Conservation (phyloP, 2,329 filamentous ascomycete species). For the Acrocalymma vagum region DNA sequence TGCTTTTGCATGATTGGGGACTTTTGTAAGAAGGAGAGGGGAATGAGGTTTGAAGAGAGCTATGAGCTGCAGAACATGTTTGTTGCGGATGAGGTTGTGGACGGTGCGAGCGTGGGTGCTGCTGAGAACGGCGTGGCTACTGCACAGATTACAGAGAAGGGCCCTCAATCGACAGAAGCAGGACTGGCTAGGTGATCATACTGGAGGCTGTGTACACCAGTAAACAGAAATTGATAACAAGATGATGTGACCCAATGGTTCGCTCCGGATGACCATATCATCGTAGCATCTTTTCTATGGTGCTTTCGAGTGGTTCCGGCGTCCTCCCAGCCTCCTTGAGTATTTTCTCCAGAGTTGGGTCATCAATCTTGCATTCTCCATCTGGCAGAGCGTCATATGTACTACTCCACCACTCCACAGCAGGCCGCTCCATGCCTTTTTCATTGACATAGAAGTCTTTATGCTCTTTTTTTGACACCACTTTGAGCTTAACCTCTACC, state of each 20-base stretch:
- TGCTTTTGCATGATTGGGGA: conserved; percentile 7
- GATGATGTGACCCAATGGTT: conserved; percentile 3
- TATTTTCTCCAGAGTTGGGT: conserved; percentile 50
- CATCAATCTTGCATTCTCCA: conserved; percentile 53
- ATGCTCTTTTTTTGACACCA: conserved; percentile 50
- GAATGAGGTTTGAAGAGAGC: conserved; percentile 7
- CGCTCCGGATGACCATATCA: conserved; percentile 6
- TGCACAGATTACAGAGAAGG: not conserved
- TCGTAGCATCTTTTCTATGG: conserved; percentile 51
- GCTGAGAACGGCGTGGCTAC: conserved; percentile 1
- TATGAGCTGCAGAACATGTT: conserved; percentile 10
- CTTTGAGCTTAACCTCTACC: conserved; percentile 43
- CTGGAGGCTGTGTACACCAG: no score
- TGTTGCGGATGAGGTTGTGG: not conserved
- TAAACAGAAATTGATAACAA: no score
- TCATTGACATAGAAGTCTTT: conserved; percentile 51
- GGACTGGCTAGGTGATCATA: no score
- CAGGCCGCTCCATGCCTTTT: conserved; percentile 42
- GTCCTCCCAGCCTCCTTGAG: conserved; percentile 43
- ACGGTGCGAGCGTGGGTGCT: not conserved
- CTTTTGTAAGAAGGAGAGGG: conserved; percentile 10
- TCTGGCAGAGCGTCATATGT: conserved; percentile 55
- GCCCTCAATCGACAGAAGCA: no score
- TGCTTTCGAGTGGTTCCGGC: conserved; percentile 50
- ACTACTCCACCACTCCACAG: conserved; percentile 57